Evolutionary conservation across 2,329 filamentous ascomycete genomes (phyloP), one percentile per base, ranked within the genome.

Genomic region (Phialophora macrospora): DNA sequence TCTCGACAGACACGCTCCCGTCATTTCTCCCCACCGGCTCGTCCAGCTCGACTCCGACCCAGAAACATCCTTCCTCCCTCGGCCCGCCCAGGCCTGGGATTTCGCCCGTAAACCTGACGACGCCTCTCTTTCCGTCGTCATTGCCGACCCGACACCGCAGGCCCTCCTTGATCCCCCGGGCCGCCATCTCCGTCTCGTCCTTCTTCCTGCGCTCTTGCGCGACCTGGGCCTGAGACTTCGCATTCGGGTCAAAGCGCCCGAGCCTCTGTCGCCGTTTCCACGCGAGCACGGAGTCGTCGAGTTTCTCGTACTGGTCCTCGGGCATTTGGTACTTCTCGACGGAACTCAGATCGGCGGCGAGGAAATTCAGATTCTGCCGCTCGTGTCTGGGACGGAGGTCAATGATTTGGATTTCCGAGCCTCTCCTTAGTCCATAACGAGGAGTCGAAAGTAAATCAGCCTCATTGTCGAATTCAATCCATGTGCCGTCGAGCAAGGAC

Each of bases 241-340:
- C 92, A 72, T 89, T 84, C 12, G 95, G 95, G 75, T 98, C 92
- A 79, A 99, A 99, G 41, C 95, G 91, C 58, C 95, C 95, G n/a
- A 98, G 86, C 77, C 96, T 93, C 78, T 97, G 89, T n/a, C 88
- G 82, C 80, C 91, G 94, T 80, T 99, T 99, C 93, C 93, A 98
- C 5, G 93, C 91, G 26, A 97, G 85, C 14, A 99, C 95, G 3
- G 90, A 94, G 79, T 97, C 92, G 51, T 88, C 83, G 75, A 93
- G 92, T 74, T 88, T 87, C 76, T 93, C 92, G 79, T 99, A 99
- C 75, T 93, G 90, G 57, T 89, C 85, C 60, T 85, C 83, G n/a
- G 93, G 91, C 84, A 99, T 90, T 68, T 90, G 87, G 77, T 95
- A 98, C 81, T 97, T 97, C 63, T 93, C 87, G 4, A 97, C 92